phyloP scores from a whole-genome alignment of 1,284 basidiomycete genomes.

The Microstroma glucosiphilum region DNA sequence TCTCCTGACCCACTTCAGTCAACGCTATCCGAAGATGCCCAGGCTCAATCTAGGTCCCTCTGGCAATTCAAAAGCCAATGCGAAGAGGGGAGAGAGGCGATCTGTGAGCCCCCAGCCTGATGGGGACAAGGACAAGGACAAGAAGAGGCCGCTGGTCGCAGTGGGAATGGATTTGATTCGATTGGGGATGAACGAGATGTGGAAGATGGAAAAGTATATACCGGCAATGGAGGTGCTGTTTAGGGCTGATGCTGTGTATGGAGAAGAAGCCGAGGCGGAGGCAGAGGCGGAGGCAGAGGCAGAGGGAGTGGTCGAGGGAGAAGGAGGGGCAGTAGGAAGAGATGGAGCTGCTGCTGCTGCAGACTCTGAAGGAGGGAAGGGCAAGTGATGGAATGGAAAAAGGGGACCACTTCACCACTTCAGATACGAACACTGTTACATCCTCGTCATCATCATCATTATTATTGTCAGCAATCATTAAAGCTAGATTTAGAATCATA shows the following conservation, averaged over 20 bases:
- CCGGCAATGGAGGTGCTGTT: constrained; percentile 67
- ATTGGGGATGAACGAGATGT: constrained; percentile 68
- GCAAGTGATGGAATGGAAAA: too few relatives aligned
- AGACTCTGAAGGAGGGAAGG: too few relatives aligned
- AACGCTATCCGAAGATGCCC: constrained; percentile 82
- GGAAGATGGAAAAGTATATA: constrained; percentile 70
- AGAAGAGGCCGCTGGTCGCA: constrained; percentile 56
- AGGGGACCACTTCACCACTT: too few relatives aligned
- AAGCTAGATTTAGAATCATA: too few relatives aligned
- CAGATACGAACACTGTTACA: too few relatives aligned
- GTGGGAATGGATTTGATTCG: constrained; percentile 76
- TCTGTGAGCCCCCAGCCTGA: neutral
- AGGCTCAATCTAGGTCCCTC: constrained; percentile 42
- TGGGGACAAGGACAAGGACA: constrained; percentile 3
- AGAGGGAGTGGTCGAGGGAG: neutral
- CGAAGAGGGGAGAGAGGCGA: neutral
- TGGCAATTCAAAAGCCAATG: constrained; percentile 6
- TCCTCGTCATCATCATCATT: too few relatives aligned
- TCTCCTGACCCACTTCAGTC: constrained; percentile 89
- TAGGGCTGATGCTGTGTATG: constrained; percentile 59
- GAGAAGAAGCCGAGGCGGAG: constrained; percentile 53
- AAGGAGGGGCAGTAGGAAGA: neutral
- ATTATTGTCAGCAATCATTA: too few relatives aligned
- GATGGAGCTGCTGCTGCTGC: too few relatives aligned
- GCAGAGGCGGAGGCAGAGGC: constrained; percentile 1